Base-by-base conservation (phyloP, 2,329 filamentous ascomycete species). In the Trichoderma semiorbis region DNA sequence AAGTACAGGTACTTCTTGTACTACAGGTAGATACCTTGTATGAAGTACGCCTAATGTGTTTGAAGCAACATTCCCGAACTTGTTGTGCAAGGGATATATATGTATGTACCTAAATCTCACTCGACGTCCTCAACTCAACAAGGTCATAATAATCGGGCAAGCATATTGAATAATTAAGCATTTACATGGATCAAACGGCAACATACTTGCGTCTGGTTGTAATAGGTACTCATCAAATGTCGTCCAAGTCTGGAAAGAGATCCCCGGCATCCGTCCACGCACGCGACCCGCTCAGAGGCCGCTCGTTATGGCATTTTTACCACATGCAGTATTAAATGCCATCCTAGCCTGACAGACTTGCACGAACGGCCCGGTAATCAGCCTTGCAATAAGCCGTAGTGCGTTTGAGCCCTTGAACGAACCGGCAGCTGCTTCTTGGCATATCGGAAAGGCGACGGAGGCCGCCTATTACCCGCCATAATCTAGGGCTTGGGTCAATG, bases 281-380 rank as follows among this genome's bases (percentile, higher is more conserved):
- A 43, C 32, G 11, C 64, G 64, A 67, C 50, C 53, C 64, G 53
- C 50, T 39, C n/a, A 12, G 64, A 55, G 64, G 64, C 64, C 47
- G 47, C 64, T 67, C 50, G 47, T 28, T 39, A 26, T n/a, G 28
- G 18, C 18, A 7, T 16, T 21, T 10, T 50, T 24, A 47, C 47
- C 30, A 32, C n/a, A 43, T 55, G 12, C 6, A 26, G 11, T 26
- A 12, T 55, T 16, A 43, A 43, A 43, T n/a, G 39, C 18, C 39
- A n/a, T n/a, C 16, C 39, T n/a, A n/a, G 8, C 39, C 39, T 3
- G 18, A 43, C 39, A 18, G 39, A n/a, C 39, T 43, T 43, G 21
- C 34, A 39, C n/a, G 36, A 28, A 55, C 32, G 32, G 50, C 64
- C 50, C 64, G 43, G 61, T 43, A 67, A 67, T 67, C 64, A 67